Evolutionary conservation across 805 yeast species (phyloP), one percentile per base, ranked within the genome.

Genomic region (Teunomyces stri): DNA sequence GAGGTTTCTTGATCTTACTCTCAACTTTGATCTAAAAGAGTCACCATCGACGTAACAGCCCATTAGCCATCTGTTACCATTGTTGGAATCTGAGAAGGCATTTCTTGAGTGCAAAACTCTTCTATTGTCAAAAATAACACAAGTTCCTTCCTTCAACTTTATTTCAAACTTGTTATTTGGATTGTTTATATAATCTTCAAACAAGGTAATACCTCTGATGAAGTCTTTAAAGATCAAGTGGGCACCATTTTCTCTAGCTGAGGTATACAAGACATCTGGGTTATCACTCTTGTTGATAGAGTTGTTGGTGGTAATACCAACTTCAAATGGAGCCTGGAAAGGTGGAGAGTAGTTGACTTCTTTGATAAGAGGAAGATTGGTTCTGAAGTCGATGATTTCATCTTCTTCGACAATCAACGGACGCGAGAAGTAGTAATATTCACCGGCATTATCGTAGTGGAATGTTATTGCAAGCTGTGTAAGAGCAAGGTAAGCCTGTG

Each of bases 331-430:
- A 0, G 87, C 92, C 59, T 87, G 95, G 68, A 85, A 86, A 9
- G 91, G 92, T 2, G 95, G 94, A 0, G 92, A 82, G 62, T 86
- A 87, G 59, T 84, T 85, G 15, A 85, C 78, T 45, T 78, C 82
- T 54, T 76, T 76, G 52, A 85, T 78, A 31, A 57, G 47, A 0
- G 63, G 60, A 5, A 48, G 46, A 18, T 51, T 50, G 1, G 60
- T 48, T 10, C 39, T 43, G 1, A 53, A 34, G 27, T 58, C 61
- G 15, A 55, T 31, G 2, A 50, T 35, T 10, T 51, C 50, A 3
- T 53, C 60, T 48, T 77, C 78, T 54, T 83, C 87, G 27, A 80
- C 85, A 12, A 87, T 72, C 47, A 85, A 64, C 3, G 87, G 88
- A 33, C 88, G 71, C 21, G 78, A 70, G 51, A 78, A 81, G 61